These are phyloP conservation scores for Picea glauca DNA, from an alignment of 75 land plant genomes.

Conservation along the genomic window DNA sequence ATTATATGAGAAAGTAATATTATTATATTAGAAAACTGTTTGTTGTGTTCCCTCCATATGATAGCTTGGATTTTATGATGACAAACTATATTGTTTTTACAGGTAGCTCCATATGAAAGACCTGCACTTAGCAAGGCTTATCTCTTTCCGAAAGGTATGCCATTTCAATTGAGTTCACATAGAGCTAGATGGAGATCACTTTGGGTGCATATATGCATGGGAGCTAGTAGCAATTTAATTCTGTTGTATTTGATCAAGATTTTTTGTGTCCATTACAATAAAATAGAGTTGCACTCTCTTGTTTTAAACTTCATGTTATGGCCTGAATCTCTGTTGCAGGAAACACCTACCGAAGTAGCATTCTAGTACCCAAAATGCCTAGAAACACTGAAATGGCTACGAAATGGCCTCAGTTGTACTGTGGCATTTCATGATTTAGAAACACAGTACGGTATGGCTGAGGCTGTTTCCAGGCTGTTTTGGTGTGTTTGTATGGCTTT, in stretches of 20 bases:
- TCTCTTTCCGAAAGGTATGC: constrained; percentile 81
- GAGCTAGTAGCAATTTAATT: not conserved
- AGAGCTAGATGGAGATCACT: not conserved
- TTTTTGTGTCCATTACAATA: not conserved
- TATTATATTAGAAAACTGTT: not conserved
- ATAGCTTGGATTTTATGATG: not conserved
- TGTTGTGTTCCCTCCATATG: too few relatives aligned
- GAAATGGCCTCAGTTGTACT: too few relatives aligned
- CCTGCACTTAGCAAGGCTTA: constrained; percentile 98
- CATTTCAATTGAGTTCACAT: not conserved
- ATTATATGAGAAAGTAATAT: not conserved
- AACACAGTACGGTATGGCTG: too few relatives aligned
- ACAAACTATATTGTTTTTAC: constrained; percentile 13
- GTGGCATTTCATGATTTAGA: too few relatives aligned
- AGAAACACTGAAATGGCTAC: too few relatives aligned
- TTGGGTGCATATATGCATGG: not conserved
- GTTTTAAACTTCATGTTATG: not conserved
- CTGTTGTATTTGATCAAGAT: not conserved
- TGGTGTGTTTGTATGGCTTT: too few relatives aligned
- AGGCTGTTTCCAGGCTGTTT: too few relatives aligned
- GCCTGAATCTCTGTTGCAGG: too few relatives aligned
- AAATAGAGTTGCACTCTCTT: not conserved
- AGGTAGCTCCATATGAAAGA: constrained; percentile 99
- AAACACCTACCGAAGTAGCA: too few relatives aligned
- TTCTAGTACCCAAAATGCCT: too few relatives aligned